phyloP scores from a whole-genome alignment of 257 asterid species.

The Knoxia roxburghii region DNA sequence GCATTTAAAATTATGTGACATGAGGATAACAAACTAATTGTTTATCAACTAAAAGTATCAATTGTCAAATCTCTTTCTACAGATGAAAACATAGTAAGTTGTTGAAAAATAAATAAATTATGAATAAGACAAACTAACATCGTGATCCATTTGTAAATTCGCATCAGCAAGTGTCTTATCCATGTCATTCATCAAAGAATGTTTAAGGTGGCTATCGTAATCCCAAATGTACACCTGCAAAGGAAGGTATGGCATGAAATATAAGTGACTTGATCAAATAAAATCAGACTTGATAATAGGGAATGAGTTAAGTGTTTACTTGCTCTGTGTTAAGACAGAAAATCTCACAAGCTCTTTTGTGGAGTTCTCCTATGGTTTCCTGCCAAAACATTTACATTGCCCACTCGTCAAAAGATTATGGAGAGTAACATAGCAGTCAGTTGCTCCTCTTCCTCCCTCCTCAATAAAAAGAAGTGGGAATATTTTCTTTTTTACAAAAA shows the following conservation, averaged over 20 bases:
- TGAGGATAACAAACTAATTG: slow-evolving; percentile 10
- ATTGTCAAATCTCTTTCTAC: slow-evolving; percentile 17
- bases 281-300: slow-evolving; percentile 16
- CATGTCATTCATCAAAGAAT: slow-evolving; percentile 91
- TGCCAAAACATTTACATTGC: slow-evolving; percentile 28
- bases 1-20: background rate
- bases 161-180: slow-evolving; percentile 94
- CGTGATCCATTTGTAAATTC: slow-evolving; percentile 99
- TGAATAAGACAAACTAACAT: slow-evolving; percentile 55
- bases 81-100: slow-evolving; percentile 9
- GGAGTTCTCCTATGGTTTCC: slow-evolving; percentile 94
- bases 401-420: background rate
- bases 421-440: background rate
- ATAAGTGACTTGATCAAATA: slow-evolving; percentile 5
- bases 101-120: slow-evolving; percentile 13
- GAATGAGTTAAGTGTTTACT: slow-evolving; percentile 39
- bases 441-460: background rate
- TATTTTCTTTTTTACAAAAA: no score
- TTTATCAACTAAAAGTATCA: slow-evolving; percentile 14
- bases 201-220: slow-evolving; percentile 79
- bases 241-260: slow-evolving; percentile 9
- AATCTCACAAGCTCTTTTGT: slow-evolving; percentile 75
- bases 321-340: slow-evolving; percentile 69
- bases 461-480: slow-evolving; percentile 4
- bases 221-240: slow-evolving; percentile 85